phyloP scores from a whole-genome alignment of 345 rosid genomes.

The Ceriops tagal region DNA sequence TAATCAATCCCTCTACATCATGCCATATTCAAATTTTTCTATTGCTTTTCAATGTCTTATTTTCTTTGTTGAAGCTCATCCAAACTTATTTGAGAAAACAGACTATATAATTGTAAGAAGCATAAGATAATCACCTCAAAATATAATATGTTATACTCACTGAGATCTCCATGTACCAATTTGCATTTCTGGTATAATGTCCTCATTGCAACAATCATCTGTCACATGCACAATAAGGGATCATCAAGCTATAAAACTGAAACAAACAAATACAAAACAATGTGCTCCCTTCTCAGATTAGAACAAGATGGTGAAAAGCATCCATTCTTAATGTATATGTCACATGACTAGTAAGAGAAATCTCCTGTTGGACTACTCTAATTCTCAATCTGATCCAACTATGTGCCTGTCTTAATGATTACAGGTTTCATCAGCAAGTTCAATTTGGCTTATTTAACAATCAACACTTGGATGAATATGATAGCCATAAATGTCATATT shows the following conservation, averaged over 20 bases:
- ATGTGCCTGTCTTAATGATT: not conserved
- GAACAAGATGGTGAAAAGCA: not conserved
- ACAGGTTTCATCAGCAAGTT: not conserved
- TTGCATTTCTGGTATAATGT: slow-evolving; percentile 85
- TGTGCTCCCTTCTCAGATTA: not conserved
- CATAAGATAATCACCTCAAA: slow-evolving; percentile 56
- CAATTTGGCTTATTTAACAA: not conserved
- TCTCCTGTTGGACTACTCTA: not conserved
- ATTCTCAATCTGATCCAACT: not conserved
- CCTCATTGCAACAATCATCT: slow-evolving; percentile 85
- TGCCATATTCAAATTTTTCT: not conserved
- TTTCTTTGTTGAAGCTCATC: not conserved
- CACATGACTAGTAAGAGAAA: not conserved
- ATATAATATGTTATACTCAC: slow-evolving; percentile 92
- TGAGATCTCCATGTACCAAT: slow-evolving; percentile 95
- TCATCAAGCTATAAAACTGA: slow-evolving; percentile 1
- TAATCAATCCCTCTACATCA: not conserved
- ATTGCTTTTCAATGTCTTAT: not conserved
- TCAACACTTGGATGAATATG: not conserved
- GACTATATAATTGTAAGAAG: slow-evolving; percentile 2
- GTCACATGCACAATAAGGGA: slow-evolving; percentile 18
- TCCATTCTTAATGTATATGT: not conserved
- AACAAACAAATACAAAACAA: not conserved
- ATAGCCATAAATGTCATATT: not conserved
- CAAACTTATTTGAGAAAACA: not conserved